Evolutionary conservation across 768 basidiomycete genomes (phyloP).

Genomic region (Glaciozyma antarctica): DNA sequence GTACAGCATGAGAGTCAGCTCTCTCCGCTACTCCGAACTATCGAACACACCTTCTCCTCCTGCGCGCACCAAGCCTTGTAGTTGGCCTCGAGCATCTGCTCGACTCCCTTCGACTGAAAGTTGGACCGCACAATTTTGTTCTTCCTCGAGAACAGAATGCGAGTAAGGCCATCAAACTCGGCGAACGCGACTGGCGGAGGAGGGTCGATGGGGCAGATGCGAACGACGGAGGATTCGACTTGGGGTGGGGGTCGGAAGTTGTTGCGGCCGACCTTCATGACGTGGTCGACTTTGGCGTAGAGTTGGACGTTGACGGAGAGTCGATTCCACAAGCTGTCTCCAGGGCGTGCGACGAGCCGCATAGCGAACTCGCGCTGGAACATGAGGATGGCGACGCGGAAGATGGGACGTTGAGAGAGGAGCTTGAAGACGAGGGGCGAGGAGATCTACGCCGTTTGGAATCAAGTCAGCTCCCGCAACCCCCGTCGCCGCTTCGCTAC

Average conservation of each 20-base stretch:
- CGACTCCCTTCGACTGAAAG: slow-evolving; percentile 81
- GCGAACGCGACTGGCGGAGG: slow-evolving; percentile 93
- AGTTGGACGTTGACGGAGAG: slow-evolving; percentile 94
- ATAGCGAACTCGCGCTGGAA: slow-evolving; percentile 98
- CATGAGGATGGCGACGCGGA: slow-evolving; percentile 94
- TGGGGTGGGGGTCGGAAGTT: slow-evolving; percentile 93
- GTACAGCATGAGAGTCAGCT: background rate
- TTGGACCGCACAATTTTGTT: slow-evolving; percentile 85
- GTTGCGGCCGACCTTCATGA: slow-evolving; percentile 93
- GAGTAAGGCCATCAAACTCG: slow-evolving; percentile 89
- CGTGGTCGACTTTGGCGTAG: slow-evolving; percentile 88
- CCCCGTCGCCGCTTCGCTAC: slow-evolving; percentile 7
- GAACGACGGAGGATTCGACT: slow-evolving; percentile 86
- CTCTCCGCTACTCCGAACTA: background rate
- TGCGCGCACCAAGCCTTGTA: slow-evolving; percentile 84
- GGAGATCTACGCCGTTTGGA: slow-evolving; percentile 54
- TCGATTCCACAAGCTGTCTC: slow-evolving; percentile 79
- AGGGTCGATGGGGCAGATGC: slow-evolving; percentile 83
- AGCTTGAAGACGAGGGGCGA: slow-evolving; percentile 95
- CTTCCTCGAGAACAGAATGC: slow-evolving; percentile 78
- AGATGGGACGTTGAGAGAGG: slow-evolving; percentile 87
- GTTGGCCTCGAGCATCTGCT: slow-evolving; percentile 88
- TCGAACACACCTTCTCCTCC: slow-evolving; percentile 44
- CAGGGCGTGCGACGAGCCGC: slow-evolving; percentile 76
- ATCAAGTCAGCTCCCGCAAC: background rate